Percentiles rank a stretch among this genome's conserved stretches.
These are phyloP conservation scores for Aspergillus awamori DNA, from an alignment of 2,329 filamentous ascomycete genomes.

Conservation along the genomic window DNA sequence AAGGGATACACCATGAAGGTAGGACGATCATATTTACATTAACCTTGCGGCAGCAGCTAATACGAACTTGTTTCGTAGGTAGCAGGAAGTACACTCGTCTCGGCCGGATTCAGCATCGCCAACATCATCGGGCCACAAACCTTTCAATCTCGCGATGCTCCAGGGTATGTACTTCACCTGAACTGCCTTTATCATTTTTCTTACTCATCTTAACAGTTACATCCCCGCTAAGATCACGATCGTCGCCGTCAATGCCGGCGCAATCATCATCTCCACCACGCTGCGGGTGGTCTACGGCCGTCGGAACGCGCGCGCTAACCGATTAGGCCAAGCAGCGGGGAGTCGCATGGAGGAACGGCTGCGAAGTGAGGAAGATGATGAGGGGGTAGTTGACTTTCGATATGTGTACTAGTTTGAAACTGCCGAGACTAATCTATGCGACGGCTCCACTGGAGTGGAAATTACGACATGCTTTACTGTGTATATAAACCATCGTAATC, in stretches of 20 bases:
- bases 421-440: too few relatives aligned
- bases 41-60: too few relatives aligned
- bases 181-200: neutral
- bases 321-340: too few relatives aligned
- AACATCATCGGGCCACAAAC: slow-evolving; percentile 45
- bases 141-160: slow-evolving; percentile 48
- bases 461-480: too few relatives aligned
- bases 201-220: slow-evolving; percentile 19
- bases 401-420: slow-evolving; percentile 31
- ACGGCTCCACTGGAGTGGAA: too few relatives aligned
- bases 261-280: slow-evolving; percentile 29
- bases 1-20: slow-evolving; percentile 51
- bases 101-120: slow-evolving; percentile 46
- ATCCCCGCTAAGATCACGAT: slow-evolving; percentile 44
- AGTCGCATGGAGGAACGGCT: too few relatives aligned
- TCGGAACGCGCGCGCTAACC: slow-evolving; percentile 30
- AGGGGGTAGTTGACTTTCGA: slow-evolving; percentile 32
- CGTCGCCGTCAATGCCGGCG: slow-evolving; percentile 36
- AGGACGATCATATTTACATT: slow-evolving; percentile 14
- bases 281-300: slow-evolving; percentile 30
- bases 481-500: too few relatives aligned
- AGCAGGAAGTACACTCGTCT: slow-evolving; percentile 48
- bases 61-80: slow-evolving; percentile 34
- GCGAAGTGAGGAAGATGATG: slow-evolving; percentile 24
- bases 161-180: slow-evolving; percentile 30